phyloP scores from a whole-genome alignment of 2,329 filamentous ascomycete genomes.

The Cladophialophora immunda region DNA sequence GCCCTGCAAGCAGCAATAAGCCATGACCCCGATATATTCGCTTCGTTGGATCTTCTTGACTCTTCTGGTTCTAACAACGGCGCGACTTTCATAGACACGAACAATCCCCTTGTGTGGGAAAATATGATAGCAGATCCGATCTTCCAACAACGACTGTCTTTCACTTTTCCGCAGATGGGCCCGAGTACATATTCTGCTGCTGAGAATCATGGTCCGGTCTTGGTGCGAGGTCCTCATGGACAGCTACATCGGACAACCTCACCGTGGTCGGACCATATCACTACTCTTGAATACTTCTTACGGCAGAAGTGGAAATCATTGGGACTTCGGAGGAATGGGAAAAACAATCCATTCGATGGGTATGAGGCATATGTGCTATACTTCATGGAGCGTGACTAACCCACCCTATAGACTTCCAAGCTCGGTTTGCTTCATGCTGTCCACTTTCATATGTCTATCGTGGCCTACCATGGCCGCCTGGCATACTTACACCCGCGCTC shows the following conservation, averaged over 20 bases:
- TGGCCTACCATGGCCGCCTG: conserved; percentile 30
- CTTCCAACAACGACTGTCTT: conserved; percentile 7
- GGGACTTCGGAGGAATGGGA: neutral
- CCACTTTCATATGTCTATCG: conserved; percentile 23
- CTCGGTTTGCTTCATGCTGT: conserved; percentile 23
- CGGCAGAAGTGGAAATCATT: conserved; percentile 11
- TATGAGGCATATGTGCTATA: neutral
- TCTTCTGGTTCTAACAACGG: neutral
- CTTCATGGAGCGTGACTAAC: neutral
- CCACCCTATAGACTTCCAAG: conserved; percentile 15
- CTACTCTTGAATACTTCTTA: conserved; percentile 22
- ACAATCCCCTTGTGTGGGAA: conserved; percentile 8
- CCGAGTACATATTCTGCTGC: conserved; percentile 7
- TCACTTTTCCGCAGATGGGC: conserved; percentile 10
- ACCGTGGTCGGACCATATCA: conserved; percentile 23
- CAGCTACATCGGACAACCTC: conserved; percentile 19
- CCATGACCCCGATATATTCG: conserved; percentile 13
- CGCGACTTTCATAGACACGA: neutral
- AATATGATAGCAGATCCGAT: conserved; percentile 16
- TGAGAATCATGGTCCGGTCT: neutral
- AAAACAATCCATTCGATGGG: neutral
- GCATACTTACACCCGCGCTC: conserved; percentile 27
- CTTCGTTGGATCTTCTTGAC: neutral
- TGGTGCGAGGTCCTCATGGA: conserved; percentile 16
- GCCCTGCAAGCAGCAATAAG: conserved; percentile 20